phyloP scores from a whole-genome alignment of 805 yeast species.

The Candida suzukii region DNA sequence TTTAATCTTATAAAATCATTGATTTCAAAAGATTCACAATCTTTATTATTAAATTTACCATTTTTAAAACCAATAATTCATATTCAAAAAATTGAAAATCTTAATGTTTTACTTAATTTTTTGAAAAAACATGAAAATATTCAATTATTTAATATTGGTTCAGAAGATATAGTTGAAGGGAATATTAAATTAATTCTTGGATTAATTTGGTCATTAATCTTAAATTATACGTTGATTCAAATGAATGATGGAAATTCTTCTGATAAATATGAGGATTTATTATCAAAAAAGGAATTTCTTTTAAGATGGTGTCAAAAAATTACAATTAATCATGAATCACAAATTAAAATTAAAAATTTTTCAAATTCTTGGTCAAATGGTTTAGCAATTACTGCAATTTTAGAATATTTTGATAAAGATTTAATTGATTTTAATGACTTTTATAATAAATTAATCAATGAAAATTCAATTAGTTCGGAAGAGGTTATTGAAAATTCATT shows the following conservation, averaged over 20 bases:
- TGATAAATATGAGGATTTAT: slow-evolving; percentile 3
- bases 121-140: slow-evolving; percentile 30
- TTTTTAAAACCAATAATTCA: slow-evolving; percentile 32
- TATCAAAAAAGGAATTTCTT: slow-evolving; percentile 30
- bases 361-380: slow-evolving; percentile 49
- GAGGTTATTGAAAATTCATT: slow-evolving; percentile 32
- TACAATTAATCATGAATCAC: slow-evolving; percentile 26
- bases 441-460: slow-evolving; percentile 6
- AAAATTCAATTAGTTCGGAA: slow-evolving; percentile 13
- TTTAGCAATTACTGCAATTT: slow-evolving; percentile 39
- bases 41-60: slow-evolving; percentile 12
- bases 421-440: slow-evolving; percentile 27
- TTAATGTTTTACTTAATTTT: slow-evolving; percentile 34
- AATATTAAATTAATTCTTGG: slow-evolving; percentile 40
- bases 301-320: slow-evolving; percentile 48
- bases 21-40: slow-evolving; percentile 13
- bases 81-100: slow-evolving; percentile 41
- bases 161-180: slow-evolving; percentile 44
- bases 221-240: slow-evolving; percentile 27
- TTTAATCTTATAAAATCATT: slow-evolving; percentile 30
- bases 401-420: slow-evolving; percentile 35
- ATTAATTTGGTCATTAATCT: slow-evolving; percentile 40
- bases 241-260: slow-evolving; percentile 5
- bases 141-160: slow-evolving; percentile 36
- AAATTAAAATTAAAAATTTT: slow-evolving; percentile 39